Evolutionary conservation across 2,329 filamentous ascomycete species (phyloP).

Genomic region (Phoma herbarum): DNA sequence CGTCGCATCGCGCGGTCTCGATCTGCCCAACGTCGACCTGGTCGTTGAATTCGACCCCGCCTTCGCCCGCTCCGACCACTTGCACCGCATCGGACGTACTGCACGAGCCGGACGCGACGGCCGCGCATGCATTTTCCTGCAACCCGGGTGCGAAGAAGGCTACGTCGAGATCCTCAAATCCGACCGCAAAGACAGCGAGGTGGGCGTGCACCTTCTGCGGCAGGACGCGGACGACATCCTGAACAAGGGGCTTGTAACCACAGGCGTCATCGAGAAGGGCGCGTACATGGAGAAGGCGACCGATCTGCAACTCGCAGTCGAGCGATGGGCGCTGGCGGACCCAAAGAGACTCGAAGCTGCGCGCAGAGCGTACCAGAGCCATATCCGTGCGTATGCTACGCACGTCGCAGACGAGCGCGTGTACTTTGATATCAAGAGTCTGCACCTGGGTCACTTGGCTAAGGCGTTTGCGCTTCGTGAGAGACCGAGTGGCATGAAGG

Average conservation of each 20-base stretch:
- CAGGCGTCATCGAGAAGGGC: slow-evolving; percentile 51
- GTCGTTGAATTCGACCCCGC: slow-evolving; percentile 97
- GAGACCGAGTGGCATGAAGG: slow-evolving; percentile 79
- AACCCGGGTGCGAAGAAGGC: slow-evolving; percentile 89
- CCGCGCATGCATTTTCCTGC: slow-evolving; percentile 86
- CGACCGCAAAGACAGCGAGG: slow-evolving; percentile 70
- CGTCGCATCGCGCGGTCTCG: slow-evolving; percentile 92
- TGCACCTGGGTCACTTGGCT: slow-evolving; percentile 91
- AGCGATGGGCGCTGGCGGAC: slow-evolving; percentile 71
- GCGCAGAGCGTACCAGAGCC: slow-evolving; percentile 85
- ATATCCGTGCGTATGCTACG: slow-evolving; percentile 93
- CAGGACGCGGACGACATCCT: slow-evolving; percentile 72
- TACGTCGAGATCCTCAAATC: slow-evolving; percentile 83
- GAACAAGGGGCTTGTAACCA: slow-evolving; percentile 67
- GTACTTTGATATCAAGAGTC: slow-evolving; percentile 89
- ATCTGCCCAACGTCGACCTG: slow-evolving; percentile 92
- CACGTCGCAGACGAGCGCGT: slow-evolving; percentile 84
- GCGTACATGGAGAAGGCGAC: slow-evolving; percentile 74
- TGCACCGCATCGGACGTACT: slow-evolving; percentile 93
- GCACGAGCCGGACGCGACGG: slow-evolving; percentile 91
- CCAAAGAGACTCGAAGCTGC: slow-evolving; percentile 79
- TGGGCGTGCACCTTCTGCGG: slow-evolving; percentile 65
- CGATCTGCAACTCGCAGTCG: slow-evolving; percentile 71
- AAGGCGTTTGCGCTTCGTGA: slow-evolving; percentile 94
- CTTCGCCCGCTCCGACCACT: slow-evolving; percentile 90